Conservation (phyloP, 2,329 filamentous ascomycete genomes). For the Trichoderma sp. region DNA sequence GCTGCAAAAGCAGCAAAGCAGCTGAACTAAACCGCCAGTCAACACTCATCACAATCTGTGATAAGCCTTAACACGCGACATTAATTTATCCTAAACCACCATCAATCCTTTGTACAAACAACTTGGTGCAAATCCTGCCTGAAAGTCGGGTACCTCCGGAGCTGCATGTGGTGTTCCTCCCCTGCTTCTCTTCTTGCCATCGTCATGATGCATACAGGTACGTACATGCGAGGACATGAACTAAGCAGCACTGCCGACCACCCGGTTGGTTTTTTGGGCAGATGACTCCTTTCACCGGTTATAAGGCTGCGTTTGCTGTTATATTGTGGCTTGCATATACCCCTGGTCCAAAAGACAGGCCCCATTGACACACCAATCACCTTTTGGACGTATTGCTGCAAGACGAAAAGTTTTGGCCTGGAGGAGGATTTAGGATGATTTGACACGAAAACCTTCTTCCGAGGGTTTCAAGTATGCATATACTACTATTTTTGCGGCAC, state of each 20-base stretch:
- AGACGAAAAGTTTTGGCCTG: neutral
- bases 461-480: neutral
- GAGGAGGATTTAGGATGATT: neutral
- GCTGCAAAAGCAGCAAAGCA: neutral
- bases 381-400: neutral
- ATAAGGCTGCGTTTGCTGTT: neutral
- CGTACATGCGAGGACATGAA: neutral
- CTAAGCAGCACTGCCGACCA: neutral
- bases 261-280: neutral
- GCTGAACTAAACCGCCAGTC: neutral
- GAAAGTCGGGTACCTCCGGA: neutral
- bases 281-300: neutral
- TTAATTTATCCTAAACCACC: neutral
- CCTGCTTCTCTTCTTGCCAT: neutral
- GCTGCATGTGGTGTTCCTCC: neutral
- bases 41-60: neutral
- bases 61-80: neutral
- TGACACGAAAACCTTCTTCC: neutral
- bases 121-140: neutral
- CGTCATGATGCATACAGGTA: neutral
- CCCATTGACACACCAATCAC: neutral
- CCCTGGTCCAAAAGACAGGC: neutral
- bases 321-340: constrained; percentile 5
- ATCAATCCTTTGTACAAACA: neutral
- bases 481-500: neutral